Evolutionary conservation across 176 grass and related monocot species (phyloP).

Genomic region (Aegilops umbellulata): DNA sequence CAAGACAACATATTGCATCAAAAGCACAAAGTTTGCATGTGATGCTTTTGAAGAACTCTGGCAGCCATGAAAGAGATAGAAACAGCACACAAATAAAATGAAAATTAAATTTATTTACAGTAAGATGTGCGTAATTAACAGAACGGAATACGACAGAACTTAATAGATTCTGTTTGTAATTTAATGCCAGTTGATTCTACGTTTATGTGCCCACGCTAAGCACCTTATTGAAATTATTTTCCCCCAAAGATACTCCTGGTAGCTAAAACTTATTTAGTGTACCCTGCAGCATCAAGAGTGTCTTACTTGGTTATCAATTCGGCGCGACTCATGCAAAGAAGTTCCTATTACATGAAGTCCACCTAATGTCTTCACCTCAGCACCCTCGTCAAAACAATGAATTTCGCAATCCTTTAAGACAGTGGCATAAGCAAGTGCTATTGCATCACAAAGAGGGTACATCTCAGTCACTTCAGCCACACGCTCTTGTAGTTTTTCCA

Average conservation of each 20-base stretch:
- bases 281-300: conserved; percentile 6
- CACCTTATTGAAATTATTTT: neutral
- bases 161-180: neutral
- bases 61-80: neutral
- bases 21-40: neutral
- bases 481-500: conserved; percentile 67
- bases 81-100: conserved; percentile 7
- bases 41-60: neutral
- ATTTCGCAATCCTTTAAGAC: conserved; percentile 80
- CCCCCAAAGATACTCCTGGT: neutral
- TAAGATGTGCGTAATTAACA: conserved; percentile 2
- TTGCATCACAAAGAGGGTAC: conserved; percentile 70
- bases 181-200: conserved; percentile 5
- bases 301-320: conserved; percentile 98
- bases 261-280: neutral
- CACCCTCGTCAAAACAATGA: conserved; percentile 80
- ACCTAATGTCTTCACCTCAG: conserved; percentile 85
- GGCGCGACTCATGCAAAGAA: conserved; percentile 90
- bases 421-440: conserved; percentile 71
- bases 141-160: conserved; percentile 1
- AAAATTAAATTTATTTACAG: neutral
- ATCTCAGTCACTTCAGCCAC: conserved; percentile 55
- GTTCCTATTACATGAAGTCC: conserved; percentile 98
- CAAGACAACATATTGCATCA: neutral
- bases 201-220: neutral